These are phyloP conservation scores for Sporormia fimetaria DNA, from an alignment of 495 filamentous ascomycete genomes.

Conservation along the genomic window DNA sequence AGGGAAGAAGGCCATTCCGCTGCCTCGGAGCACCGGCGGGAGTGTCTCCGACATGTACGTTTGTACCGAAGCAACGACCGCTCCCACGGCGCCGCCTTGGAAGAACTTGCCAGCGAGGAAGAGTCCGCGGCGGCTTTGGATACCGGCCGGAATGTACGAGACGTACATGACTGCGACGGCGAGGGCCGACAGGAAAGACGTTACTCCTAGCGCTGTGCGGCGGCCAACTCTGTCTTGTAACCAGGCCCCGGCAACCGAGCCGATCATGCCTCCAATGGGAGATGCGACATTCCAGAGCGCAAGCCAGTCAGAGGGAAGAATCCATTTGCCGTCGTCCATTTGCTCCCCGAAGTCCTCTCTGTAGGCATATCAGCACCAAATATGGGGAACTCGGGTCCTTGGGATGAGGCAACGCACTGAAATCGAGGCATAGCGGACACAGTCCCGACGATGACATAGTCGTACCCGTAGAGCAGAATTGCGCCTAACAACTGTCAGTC, in stretches of 20 bases:
- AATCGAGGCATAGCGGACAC: conserved; percentile 39
- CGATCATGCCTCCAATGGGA: conserved; percentile 36
- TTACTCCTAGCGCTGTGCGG: conserved; percentile 31
- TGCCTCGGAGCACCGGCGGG: conserved; percentile 35
- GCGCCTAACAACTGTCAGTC: too few species aligned
- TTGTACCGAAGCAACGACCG: conserved; percentile 35
- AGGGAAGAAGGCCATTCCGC: conserved; percentile 37
- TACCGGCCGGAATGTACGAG: conserved; percentile 16
- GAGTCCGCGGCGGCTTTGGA: conserved; percentile 9
- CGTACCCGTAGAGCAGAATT: conserved; percentile 39
- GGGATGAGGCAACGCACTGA: conserved; percentile 5
- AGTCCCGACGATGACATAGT: conserved; percentile 39
- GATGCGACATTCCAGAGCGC: conserved; percentile 36
- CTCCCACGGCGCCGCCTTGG: conserved; percentile 36
- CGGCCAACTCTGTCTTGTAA: conserved; percentile 38
- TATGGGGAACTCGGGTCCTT: neutral
- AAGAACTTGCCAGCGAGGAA: conserved; percentile 24
- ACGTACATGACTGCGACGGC: conserved; percentile 30
- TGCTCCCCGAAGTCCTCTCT: conserved; percentile 33
- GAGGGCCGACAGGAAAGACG: conserved; percentile 33
- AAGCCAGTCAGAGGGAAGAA: conserved; percentile 40
- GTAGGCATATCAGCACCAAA: conserved; percentile 1
- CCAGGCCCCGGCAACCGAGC: conserved; percentile 33
- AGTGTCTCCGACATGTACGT: conserved; percentile 41
- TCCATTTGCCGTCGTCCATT: conserved; percentile 29